phyloP scores from a whole-genome alignment of 805 yeast genomes.

The Pichia occidentalis region DNA sequence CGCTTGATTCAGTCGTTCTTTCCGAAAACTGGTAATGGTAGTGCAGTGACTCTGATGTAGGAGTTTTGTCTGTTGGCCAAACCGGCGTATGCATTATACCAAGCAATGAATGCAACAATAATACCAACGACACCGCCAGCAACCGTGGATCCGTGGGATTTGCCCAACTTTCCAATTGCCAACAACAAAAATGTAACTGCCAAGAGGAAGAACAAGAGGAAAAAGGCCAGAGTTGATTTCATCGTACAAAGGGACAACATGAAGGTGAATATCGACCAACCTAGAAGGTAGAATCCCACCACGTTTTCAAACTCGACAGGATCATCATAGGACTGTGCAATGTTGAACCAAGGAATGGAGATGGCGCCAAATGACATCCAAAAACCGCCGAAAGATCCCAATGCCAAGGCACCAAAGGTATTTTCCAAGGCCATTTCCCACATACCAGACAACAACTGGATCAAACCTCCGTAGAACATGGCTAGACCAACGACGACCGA shows the following conservation, averaged over 20 bases:
- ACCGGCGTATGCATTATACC: slow-evolving; percentile 72
- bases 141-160: slow-evolving; percentile 30
- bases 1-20: no score
- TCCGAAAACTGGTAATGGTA: slow-evolving; percentile 26
- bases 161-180: slow-evolving; percentile 46
- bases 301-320: slow-evolving; percentile 42
- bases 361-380: slow-evolving; percentile 74
- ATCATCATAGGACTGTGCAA: slow-evolving; percentile 42
- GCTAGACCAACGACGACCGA: slow-evolving; percentile 61
- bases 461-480: slow-evolving; percentile 65
- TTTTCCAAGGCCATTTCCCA: slow-evolving; percentile 72
- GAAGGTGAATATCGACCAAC: slow-evolving; percentile 61
- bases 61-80: slow-evolving; percentile 59
- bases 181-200: slow-evolving; percentile 49
- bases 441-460: slow-evolving; percentile 68
- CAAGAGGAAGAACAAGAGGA: slow-evolving; percentile 46
- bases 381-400: slow-evolving; percentile 61
- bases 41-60: slow-evolving; percentile 38
- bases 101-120: slow-evolving; percentile 53
- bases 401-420: slow-evolving; percentile 67
- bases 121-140: slow-evolving; percentile 67
- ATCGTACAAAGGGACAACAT: slow-evolving; percentile 50
- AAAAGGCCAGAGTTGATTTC: slow-evolving; percentile 49
- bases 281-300: slow-evolving; percentile 51
- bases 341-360: slow-evolving; percentile 50